Base-by-base conservation (phyloP, 441 rosid genomes). In the Raphanus hybrid region DNA sequence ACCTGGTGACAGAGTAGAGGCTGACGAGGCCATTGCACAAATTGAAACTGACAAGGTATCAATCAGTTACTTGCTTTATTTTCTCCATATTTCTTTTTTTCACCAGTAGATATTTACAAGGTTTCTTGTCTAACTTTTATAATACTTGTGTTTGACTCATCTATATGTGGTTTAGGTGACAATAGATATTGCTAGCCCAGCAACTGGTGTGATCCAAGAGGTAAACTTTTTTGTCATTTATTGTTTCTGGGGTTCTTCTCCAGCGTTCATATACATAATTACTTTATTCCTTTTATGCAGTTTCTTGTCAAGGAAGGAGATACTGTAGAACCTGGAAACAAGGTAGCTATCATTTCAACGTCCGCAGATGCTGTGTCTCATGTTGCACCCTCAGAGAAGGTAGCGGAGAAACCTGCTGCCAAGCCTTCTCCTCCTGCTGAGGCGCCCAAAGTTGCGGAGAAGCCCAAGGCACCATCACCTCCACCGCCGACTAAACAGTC, bases 1-100 rank as follows among this genome's bases (percentile, higher is more conserved):
- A 74, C 97, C 98, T 82, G 99, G 99, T 78, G 99, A 95, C 39
- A 86, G 90, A 63, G 98, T 95, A 12, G 93, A 84, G 79, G 89
- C 84, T 78, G 99, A 95, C 64, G 99, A 95, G 83, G 80, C 97
- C 35, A 90, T 92, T 86, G 99, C 99, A 65, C 98, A 95, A 82
- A 90, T 95, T 73, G 99, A 95, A 83, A 95, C 99, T 8, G 98
- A 95, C 84, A 95, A 29, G 34, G 34, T 95, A 27, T 10, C 64
- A 50, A 68, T 64, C 48, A 71, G 1, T 12, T 26, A 34, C 68
- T 23, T 67, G 10, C 10, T 29, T 18, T 26, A 9, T 23, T 10
- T 7, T 75, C 64, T 66, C 43, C 26, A 7, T 37, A 0, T 41
- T 23, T 29, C 5, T 16, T 37, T 68, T 68, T 39, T 34, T 34